These are phyloP conservation scores for Aureobasidium sp. DNA, from an alignment of 2,329 filamentous ascomycete genomes.

Conservation along the genomic window DNA sequence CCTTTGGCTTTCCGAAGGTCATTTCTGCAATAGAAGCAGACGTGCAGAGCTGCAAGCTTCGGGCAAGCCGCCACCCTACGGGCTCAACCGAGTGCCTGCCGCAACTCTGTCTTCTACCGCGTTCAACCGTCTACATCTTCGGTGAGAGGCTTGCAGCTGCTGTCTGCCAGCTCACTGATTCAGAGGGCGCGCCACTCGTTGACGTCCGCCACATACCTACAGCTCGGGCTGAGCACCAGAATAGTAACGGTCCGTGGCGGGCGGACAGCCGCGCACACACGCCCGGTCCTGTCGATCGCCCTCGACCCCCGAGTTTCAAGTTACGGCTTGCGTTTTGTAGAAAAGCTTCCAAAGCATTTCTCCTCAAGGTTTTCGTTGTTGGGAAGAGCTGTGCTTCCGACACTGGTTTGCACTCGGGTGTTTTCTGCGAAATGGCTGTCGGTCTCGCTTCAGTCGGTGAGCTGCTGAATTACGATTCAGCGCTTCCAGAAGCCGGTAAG, in stretches of 20 bases:
- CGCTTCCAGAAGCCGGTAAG: constrained; percentile 1
- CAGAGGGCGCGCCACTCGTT: neutral
- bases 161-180: neutral
- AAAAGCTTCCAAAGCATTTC: neutral
- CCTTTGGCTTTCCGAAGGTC: neutral
- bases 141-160: neutral
- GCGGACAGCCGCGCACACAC: constrained; percentile 1
- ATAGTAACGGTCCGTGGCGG: constrained; percentile 7
- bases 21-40: neutral
- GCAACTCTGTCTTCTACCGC: constrained; percentile 2
- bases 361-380: neutral
- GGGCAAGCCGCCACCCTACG: neutral
- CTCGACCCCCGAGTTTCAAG: constrained; percentile 7
- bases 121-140: neutral
- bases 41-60: neutral
- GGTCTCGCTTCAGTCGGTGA: neutral
- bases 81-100: constrained; percentile 8
- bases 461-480: neutral
- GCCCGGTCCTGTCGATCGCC: constrained; percentile 4
- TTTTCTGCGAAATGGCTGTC: neutral
- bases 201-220: neutral
- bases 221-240: neutral
- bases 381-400: neutral
- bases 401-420: neutral
- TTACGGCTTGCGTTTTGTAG: neutral